Percentiles rank a stretch among this genome's conserved stretches.
Conservation (phyloP, 2,329 filamentous ascomycete genomes). For the Sphaceloma murrayae region DNA sequence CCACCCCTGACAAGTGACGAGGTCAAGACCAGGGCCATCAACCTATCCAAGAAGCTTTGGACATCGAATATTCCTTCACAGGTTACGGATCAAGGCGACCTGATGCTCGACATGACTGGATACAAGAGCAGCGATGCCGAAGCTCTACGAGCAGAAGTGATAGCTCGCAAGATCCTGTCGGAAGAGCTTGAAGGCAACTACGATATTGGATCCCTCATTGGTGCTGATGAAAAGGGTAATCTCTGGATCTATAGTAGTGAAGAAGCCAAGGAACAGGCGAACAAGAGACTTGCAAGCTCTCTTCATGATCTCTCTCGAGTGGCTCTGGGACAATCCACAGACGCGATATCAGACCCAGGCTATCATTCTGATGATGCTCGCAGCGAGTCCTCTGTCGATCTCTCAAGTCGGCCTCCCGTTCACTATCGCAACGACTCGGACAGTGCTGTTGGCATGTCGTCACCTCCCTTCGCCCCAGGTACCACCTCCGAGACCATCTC, state of each 20-base stretch:
- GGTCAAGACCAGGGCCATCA: constrained; percentile 72
- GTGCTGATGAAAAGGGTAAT: constrained; percentile 89
- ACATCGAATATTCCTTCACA: constrained; percentile 86
- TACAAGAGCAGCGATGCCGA: constrained; percentile 94
- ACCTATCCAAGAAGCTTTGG: constrained; percentile 76
- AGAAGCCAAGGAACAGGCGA: constrained; percentile 83
- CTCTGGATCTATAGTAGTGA: constrained; percentile 99
- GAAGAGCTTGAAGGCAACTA: constrained; percentile 93
- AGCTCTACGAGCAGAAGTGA: constrained; percentile 79
- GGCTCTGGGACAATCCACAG: constrained; percentile 51
- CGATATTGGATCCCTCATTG: constrained; percentile 90
- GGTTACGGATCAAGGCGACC: constrained; percentile 83
- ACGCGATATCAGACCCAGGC: constrained; percentile 83
- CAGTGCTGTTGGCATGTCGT: constrained; percentile 56
- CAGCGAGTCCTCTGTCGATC: constrained; percentile 36
- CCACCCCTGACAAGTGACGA: constrained; percentile 62
- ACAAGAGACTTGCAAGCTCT: constrained; percentile 44
- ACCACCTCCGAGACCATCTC: constrained; percentile 21
- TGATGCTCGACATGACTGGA: constrained; percentile 97
- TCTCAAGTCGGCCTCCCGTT: constrained; percentile 36
- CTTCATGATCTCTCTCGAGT: constrained; percentile 33
- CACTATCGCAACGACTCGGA: constrained; percentile 61
- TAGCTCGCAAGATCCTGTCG: constrained; percentile 82
- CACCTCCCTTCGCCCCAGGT: constrained; percentile 46
- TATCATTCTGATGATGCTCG: constrained; percentile 80